Evolutionary conservation across 768 basidiomycete species (phyloP), one percentile per base, ranked within the genome.

Genomic region (Kwoniella sp.): DNA sequence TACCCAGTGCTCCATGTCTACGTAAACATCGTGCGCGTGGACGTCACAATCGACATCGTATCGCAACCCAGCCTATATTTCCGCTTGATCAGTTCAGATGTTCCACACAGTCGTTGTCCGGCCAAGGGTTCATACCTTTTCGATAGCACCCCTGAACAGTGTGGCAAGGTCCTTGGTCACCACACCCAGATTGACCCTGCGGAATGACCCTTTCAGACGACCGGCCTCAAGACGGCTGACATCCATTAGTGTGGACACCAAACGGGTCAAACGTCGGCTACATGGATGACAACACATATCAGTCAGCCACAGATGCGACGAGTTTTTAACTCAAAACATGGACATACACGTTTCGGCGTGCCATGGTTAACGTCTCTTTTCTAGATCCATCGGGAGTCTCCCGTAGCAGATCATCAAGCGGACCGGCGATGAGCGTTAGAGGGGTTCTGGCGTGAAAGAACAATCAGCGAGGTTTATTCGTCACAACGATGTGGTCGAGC

Each of bases 181-280:
- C 12, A 58, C 15, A 5, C 79, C 79, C 11, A 82, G 69, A 23
- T 77, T 71, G 38, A 79, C 76, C 8, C 73, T 75, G 23, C 66
- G 68, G 67, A 81, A 82, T 5, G 76, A 67, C 0, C 81, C 81
- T 45, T 66, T 67, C 53, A 80, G 38, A 52, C 77, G 67, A 13
- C 79, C 79, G 4, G 75, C 79, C 56, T 79, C 81, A 13, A 82
- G 70, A 26, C 78, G 74, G 37, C 67, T 76, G 53, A 82, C 81
- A 61, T 82, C 82, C 81, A 82, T 82, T 23, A 82, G 56, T 9
- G 82, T 82, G 37, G 82, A 80, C 2, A 82, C 82, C 5, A 82
- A 73, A 23, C 82, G 73, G 0, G 73, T 72, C 23, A 74, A 51
- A 28, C 63, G 63, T 4, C 63, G 63, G 17, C 61, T 65, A 37